Evolutionary conservation across 257 asterid species (phyloP).

Genomic region (Solanum pinnatisectum): DNA sequence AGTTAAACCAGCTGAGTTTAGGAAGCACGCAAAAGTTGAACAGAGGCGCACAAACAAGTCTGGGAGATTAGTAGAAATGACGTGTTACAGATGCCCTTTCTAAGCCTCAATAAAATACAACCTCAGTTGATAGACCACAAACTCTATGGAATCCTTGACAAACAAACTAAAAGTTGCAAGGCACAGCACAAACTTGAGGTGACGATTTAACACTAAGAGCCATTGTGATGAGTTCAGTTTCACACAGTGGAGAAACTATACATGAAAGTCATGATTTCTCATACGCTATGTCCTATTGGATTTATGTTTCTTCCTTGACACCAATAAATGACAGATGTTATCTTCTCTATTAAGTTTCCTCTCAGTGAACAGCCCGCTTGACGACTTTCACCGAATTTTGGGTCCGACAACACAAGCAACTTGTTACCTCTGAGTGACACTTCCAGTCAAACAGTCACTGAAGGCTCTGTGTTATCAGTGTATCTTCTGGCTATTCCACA

Average conservation of each 20-base stretch:
- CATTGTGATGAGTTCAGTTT: background rate
- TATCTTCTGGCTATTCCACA: background rate
- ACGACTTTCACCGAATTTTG: background rate
- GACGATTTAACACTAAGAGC: background rate
- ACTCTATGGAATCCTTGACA: background rate
- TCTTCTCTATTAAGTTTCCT: background rate
- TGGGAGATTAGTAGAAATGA: background rate
- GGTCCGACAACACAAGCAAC: conserved; percentile 13
- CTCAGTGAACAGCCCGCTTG: background rate
- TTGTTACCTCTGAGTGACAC: background rate
- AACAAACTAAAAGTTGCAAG: background rate
- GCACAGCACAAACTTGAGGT: background rate
- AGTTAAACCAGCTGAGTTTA: background rate
- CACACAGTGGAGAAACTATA: background rate
- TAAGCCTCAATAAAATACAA: background rate
- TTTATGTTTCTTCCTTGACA: background rate
- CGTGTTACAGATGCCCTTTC: background rate
- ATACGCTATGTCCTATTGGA: background rate
- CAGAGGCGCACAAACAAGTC: background rate
- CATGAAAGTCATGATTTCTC: background rate
- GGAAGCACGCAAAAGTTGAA: background rate
- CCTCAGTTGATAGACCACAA: background rate
- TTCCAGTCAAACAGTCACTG: background rate
- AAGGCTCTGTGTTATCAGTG: background rate
- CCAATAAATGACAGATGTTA: background rate